Base-by-base conservation (phyloP, 2,329 filamentous ascomycete genomes). In the Aspergillus intermedius region DNA sequence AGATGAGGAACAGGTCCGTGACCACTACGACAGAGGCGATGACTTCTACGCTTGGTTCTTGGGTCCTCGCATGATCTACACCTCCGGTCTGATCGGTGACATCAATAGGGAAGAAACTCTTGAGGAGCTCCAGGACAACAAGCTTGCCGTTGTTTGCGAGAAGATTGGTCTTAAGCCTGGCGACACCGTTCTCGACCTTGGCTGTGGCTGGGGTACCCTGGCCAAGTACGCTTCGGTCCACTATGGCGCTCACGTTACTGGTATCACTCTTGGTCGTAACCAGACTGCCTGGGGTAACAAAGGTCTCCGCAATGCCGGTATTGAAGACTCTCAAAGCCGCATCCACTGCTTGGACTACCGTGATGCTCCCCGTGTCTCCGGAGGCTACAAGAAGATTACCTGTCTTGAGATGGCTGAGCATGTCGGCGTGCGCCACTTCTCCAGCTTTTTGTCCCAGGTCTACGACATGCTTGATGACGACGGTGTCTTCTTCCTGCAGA, bases 41-140 rank as follows among this genome's bases (percentile, higher is more conserved):
- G 93, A 97, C 74, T 95, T 96, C 76, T 98, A 98, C 78, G 86
- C 83, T 69, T 98, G 91, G 90, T 97, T 97, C 80, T 82, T 97
- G 55, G 93, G 93, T 53, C 91, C 91, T 51, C 91, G 91, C 66
- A 98, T 97, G 93, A 89, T 97, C 73, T 97, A 97, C 77, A 98
- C 93, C 45, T 94, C 88, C 45, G 93, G 93, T 62, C 78, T 98
- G 63, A 94, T 98, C 67, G 86, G 87, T 53, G 90, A 97, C 70
- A 81, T 88, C 69, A 83, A 85, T 72, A 80, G 78, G 58, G 93
- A 97, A 74, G 93, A 97, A 75, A 82, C 83, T 30, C 85, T 98
- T 22, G 93, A 98, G 74, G 80, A 97, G 74, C 81, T 97, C 42
- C 93, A 97, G 77, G 91, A 97, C 73, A 97, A 97, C 81, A 97